These are phyloP conservation scores for Trichophyton mentagrophytes DNA, from an alignment of 2,329 filamentous ascomycete species.

Conservation along the genomic window DNA sequence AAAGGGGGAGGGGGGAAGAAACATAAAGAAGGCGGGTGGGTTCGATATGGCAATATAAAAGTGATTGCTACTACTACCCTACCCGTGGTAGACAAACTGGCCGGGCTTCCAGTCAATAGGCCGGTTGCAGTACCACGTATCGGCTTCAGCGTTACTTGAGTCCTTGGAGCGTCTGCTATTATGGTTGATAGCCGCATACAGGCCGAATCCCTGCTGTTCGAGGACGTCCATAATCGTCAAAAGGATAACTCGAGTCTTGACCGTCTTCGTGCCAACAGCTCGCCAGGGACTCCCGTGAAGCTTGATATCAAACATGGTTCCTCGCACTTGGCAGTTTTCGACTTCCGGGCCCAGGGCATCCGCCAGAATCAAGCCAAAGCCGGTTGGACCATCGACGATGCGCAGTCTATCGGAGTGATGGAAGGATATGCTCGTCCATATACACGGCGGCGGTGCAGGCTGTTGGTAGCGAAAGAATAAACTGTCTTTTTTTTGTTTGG, in stretches of 20 bases:
- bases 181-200: constrained; percentile 31
- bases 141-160: background rate
- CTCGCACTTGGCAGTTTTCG: constrained; percentile 9
- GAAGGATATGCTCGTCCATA: constrained; percentile 30
- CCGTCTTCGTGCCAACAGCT: constrained; percentile 24
- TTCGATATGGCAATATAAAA: too few species aligned
- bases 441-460: constrained; percentile 22
- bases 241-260: constrained; percentile 25
- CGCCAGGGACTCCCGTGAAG: constrained; percentile 25
- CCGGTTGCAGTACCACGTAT: constrained; percentile 11
- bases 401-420: constrained; percentile 20
- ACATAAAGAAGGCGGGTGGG: background rate
- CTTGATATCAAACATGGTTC: constrained; percentile 21
- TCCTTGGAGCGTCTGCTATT: constrained; percentile 13
- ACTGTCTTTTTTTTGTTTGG: constrained; percentile 18
- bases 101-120: constrained; percentile 5
- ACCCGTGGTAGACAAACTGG: constrained; percentile 6
- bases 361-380: constrained; percentile 15
- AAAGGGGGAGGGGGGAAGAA: background rate
- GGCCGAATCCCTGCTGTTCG: constrained; percentile 27
- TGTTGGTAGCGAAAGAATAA: constrained; percentile 28
- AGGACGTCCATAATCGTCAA: constrained; percentile 25
- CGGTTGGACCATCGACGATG: constrained; percentile 22
- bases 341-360: constrained; percentile 9
- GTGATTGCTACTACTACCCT: background rate